These are phyloP conservation scores for Lipomyces sp. DNA, from an alignment of 805 yeast genomes.

Conservation along the genomic window DNA sequence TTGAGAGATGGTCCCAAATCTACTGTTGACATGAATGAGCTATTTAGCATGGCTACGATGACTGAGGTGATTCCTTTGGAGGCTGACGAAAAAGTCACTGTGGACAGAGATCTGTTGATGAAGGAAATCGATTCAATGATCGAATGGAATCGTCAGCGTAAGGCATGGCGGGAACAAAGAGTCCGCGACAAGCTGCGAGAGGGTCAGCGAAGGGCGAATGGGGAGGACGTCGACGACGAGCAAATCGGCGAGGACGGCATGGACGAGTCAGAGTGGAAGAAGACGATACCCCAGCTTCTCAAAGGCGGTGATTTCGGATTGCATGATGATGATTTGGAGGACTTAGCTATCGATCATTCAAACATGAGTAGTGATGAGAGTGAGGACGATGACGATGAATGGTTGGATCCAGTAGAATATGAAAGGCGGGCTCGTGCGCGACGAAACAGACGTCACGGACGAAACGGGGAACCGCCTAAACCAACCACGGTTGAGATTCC, in stretches of 20 bases:
- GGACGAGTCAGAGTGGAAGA: constrained; percentile 50
- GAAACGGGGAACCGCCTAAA: constrained; percentile 35
- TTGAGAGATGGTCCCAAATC: constrained; percentile 57
- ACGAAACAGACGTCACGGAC: constrained; percentile 27
- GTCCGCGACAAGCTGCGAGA: constrained; percentile 33
- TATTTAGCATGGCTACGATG: constrained; percentile 26
- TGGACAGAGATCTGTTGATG: constrained; percentile 44
- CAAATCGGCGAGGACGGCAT: constrained; percentile 40
- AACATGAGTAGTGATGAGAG: constrained; percentile 45
- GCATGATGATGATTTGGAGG: constrained; percentile 55
- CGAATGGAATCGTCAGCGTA: constrained; percentile 46
- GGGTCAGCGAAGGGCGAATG: constrained; percentile 31
- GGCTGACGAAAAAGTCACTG: constrained; percentile 33
- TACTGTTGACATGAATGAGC: constrained; percentile 38
- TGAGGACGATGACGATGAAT: constrained; percentile 42
- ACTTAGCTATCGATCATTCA: constrained; percentile 45
- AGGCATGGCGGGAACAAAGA: constrained; percentile 43
- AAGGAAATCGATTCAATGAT: constrained; percentile 51
- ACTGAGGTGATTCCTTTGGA: constrained; percentile 15
- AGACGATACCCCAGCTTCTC: constrained; percentile 52
- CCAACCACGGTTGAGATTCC: constrained; percentile 32
- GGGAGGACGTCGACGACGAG: constrained; percentile 39
- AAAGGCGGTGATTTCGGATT: constrained; percentile 55
- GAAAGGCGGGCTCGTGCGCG: constrained; percentile 42
- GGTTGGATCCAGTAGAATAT: constrained; percentile 42